Conservation (phyloP, 2,329 filamentous ascomycete species). For the Xylaria sp. region DNA sequence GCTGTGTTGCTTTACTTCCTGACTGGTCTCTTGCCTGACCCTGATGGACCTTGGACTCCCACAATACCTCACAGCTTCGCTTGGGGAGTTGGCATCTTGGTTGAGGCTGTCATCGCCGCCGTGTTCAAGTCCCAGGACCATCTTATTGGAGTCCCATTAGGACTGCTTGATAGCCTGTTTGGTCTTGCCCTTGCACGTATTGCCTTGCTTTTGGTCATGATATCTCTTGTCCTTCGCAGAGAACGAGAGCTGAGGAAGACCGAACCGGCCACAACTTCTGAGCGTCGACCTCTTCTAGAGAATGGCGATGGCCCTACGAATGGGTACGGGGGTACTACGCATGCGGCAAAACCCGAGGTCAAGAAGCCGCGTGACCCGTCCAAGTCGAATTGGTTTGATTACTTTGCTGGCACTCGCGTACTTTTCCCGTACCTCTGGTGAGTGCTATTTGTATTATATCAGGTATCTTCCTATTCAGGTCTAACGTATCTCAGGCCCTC, state of each 20-base stretch:
- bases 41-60: constrained; percentile 52
- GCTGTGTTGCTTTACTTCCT: constrained; percentile 50
- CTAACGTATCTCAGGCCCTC: constrained; percentile 45
- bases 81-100: constrained; percentile 44
- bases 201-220: constrained; percentile 45
- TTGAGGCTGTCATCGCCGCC: constrained; percentile 46
- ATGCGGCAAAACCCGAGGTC: constrained; percentile 11
- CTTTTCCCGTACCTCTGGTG: constrained; percentile 55
- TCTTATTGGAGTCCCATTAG: constrained; percentile 38
- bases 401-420: constrained; percentile 51
- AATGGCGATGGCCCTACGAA: constrained; percentile 44
- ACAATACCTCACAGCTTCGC: constrained; percentile 45
- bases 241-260: constrained; percentile 42
- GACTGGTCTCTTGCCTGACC: constrained; percentile 50
- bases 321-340: constrained; percentile 37
- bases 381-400: constrained; percentile 50
- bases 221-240: constrained; percentile 37
- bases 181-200: constrained; percentile 43
- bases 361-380: constrained; percentile 29
- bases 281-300: constrained; percentile 48
- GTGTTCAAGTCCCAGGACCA: constrained; percentile 42
- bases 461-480: constrained; percentile 21
- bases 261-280: constrained; percentile 42
- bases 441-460: not conserved
- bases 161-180: constrained; percentile 42